Evolutionary conservation across 164 flowering plant species (phyloP).

Genomic region (Stephania cephalantha): DNA sequence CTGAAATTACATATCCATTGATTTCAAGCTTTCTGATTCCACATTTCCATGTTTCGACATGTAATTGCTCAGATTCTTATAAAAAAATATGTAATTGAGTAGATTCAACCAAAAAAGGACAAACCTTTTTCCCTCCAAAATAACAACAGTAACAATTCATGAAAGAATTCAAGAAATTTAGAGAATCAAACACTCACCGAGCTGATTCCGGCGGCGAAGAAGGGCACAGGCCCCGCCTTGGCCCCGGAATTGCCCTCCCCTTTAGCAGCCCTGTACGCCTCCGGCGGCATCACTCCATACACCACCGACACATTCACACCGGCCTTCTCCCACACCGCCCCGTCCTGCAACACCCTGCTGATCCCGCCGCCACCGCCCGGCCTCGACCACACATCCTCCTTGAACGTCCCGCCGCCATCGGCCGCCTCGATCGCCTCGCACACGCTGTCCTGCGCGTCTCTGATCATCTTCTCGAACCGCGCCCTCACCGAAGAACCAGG

Average conservation of each 20-base stretch:
- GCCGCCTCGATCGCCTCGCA: constrained; percentile 67
- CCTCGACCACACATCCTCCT: constrained; percentile 95
- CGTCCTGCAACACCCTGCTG: constrained; percentile 89
- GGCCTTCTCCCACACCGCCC: constrained; percentile 88
- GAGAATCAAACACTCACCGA: constrained; percentile 42
- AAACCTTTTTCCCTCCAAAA: no score
- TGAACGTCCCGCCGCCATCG: constrained; percentile 68
- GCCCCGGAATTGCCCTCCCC: constrained; percentile 26
- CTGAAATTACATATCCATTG: no score
- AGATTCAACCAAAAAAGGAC: not conserved
- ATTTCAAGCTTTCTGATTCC: no score
- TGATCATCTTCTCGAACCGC: constrained; percentile 89
- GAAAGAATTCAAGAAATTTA: not conserved
- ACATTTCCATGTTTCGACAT: no score
- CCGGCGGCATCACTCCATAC: constrained; percentile 96
- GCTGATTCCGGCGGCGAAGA: constrained; percentile 96
- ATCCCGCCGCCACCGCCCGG: constrained; percentile 97
- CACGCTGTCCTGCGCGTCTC: constrained; percentile 75
- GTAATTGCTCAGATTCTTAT: no score
- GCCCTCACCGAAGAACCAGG: constrained; percentile 39
- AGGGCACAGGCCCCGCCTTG: constrained; percentile 79
- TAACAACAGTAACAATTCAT: not conserved
- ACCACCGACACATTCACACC: constrained; percentile 97
- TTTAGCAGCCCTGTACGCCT: constrained; percentile 92
- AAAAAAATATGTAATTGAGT: not conserved